Conservation (phyloP, 345 rosid genomes). For the Corchorus olitorius region DNA sequence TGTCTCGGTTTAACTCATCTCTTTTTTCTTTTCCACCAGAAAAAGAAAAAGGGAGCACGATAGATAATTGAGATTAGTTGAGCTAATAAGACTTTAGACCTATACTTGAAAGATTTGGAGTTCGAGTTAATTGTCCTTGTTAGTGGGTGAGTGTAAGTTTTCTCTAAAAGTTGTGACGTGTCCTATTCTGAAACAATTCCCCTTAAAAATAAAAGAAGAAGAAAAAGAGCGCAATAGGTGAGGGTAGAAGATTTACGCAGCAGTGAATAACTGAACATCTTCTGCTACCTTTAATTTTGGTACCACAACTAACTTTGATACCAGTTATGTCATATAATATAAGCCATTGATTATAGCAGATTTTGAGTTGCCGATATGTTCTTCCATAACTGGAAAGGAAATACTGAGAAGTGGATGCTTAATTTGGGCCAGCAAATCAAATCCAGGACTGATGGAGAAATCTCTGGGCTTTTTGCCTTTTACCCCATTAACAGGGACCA, state of each 20-base stretch:
- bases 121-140: too few relatives aligned
- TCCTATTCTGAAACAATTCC: too few relatives aligned
- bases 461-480: constrained; percentile 5
- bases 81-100: too few relatives aligned
- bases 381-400: neutral
- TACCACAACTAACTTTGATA: neutral
- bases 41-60: too few relatives aligned
- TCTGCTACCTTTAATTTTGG: neutral
- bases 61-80: too few relatives aligned
- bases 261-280: neutral
- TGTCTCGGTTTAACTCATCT: too few relatives aligned
- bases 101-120: too few relatives aligned
- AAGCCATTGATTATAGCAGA: neutral
- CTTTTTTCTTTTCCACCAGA: too few relatives aligned
- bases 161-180: too few relatives aligned
- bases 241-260: neutral
- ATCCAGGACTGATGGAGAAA: neutral
- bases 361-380: neutral
- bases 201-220: neutral
- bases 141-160: too few relatives aligned
- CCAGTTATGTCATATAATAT: neutral
- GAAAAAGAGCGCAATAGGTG: neutral
- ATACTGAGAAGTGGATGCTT: neutral
- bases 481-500: neutral
- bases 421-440: constrained; percentile 11